Evolutionary conservation across 345 rosid genomes (phyloP), one percentile per base, ranked within the genome.

Genomic region (Psidium friedrichsthalianum): DNA sequence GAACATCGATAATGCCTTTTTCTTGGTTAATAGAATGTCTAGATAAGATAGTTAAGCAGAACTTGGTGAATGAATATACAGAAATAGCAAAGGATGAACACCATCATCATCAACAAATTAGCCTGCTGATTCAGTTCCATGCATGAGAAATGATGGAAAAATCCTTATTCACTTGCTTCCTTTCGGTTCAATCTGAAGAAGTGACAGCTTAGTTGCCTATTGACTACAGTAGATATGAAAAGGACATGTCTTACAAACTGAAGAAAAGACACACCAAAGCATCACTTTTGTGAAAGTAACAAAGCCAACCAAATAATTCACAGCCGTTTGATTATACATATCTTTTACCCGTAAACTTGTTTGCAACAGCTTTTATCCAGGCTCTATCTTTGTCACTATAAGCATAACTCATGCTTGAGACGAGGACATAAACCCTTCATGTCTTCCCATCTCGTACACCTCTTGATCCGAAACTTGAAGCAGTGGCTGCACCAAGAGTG

Each of bases 301-400:
- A 36, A 18, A 69, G 36, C 80, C 80, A 69, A 69, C 80, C 80
- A 69, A 36, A 9, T 20, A 32, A 36, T 69, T 18, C 13, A 8
- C 25, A 20, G 18, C 42, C 36, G 13, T 36, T 18, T 69, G 8
- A 36, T 21, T 69, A 69, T 69, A 18, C 40, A 52, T 64, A 36
- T 24, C 57, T 25, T 40, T 29, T 74, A 40, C 76, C 94, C 91
- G 88, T 83, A 85, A 94, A 91, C 91, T 94, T 95, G 88, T 92
- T 90, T 52, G 95, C 94, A 86, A 94, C 85, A 54, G 93, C 96
- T 94, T 83, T 89, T 88, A 93, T 94, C 98, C 99, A 95, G 86
- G 95, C 95, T 91, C 93, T 94, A 86, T 95, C 98, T 90, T 95
- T 94, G 83, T 97, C 92, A 44, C 88, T 89, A 88, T 94, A 95